These are phyloP conservation scores for Diplodia seriata DNA, from an alignment of 2,329 filamentous ascomycete species.

Conservation along the genomic window DNA sequence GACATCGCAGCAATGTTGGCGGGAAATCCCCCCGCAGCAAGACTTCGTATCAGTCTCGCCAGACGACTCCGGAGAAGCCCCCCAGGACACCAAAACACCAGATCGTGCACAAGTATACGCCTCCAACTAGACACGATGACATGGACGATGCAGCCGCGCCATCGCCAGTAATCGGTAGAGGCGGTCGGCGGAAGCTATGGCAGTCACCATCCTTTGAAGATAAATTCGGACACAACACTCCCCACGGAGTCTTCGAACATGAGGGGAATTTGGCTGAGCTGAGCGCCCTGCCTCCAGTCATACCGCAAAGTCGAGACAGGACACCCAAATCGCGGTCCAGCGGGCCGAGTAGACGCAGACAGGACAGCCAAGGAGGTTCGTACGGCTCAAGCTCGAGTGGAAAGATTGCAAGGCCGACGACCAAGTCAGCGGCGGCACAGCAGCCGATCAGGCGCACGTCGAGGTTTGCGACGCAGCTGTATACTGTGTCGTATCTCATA, in stretches of 20 bases:
- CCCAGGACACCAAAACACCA: not conserved
- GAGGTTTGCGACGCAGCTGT: slow-evolving; percentile 49
- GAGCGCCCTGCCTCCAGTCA: slow-evolving; percentile 28
- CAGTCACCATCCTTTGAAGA: slow-evolving; percentile 53
- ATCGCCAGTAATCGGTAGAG: slow-evolving; percentile 30
- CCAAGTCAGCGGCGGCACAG: not conserved
- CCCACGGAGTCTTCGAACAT: slow-evolving; percentile 6
- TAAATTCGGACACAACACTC: slow-evolving; percentile 35
- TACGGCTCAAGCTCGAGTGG: slow-evolving; percentile 10
- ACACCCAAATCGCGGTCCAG: slow-evolving; percentile 1
- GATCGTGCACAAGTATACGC: slow-evolving; percentile 33
- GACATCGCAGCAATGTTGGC: slow-evolving; percentile 4
- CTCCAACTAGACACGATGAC: slow-evolving; percentile 37
- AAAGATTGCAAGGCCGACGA: not conserved
- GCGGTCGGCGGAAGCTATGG: slow-evolving; percentile 25
- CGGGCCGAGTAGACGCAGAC: slow-evolving; percentile 5
- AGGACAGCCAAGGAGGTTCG: slow-evolving; percentile 1
- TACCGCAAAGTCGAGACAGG: slow-evolving; percentile 25
- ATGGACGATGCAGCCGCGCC: slow-evolving; percentile 32
- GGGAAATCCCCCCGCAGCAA: not conserved
- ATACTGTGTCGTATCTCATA: slow-evolving; percentile 81
- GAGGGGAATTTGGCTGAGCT: slow-evolving; percentile 19
- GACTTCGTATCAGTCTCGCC: not conserved
- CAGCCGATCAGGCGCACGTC: slow-evolving; percentile 35
- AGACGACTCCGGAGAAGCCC: not conserved